Base-by-base conservation (phyloP, 495 filamentous ascomycete genomes). In the Mytilinidion resinicola region DNA sequence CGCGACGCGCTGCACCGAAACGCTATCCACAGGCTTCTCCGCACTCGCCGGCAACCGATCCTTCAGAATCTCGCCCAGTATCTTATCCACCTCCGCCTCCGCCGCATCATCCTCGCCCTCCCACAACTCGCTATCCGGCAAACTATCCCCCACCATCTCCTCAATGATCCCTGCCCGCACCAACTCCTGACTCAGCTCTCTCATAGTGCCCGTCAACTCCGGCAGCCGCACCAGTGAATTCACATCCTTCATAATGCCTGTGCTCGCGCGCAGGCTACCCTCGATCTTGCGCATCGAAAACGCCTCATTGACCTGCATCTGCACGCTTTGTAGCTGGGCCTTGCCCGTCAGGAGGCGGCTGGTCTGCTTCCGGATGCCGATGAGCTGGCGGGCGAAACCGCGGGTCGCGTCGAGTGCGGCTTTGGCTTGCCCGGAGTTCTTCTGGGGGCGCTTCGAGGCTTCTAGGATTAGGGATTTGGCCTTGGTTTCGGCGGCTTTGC, bases 231-330 rank as follows among this genome's bases (percentile, higher is more conserved):
- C 82, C 7, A 97, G 76, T 3, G 78, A 80, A 70, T 98, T 98
- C 48, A 98, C 91, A 71, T 97, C 91, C 72, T 90, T 90, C 93
- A 98, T 96, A 61, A 98, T 91, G 15, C 88, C 87, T 11, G 92
- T 92, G 56, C 82, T 86, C 49, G 87, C 88, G 53, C 84, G 78
- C 62, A 98, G 89, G 69, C 84, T 90, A 42, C 95, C 95, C 77
- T 96, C 92, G 63, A 97, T 96, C 78, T 95, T 96, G 61, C 91
- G 85, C 67, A 96, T 85, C 5, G 89, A 88, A 68, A 97, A 98
- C 1, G 95, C 92, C 74, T 97, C 92, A 67, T 88, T 90, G 61
- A 98, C 95, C 73, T 97, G 95, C 95, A 96, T 96, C 65, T 91
- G 85, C 55, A 98, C 95, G 69, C 86, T 90, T 73, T 88, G 85